Percentiles rank a stretch among this genome's conserved stretches.
Conservation (phyloP, 2,329 filamentous ascomycete genomes). For the Sporothrix protearum region DNA sequence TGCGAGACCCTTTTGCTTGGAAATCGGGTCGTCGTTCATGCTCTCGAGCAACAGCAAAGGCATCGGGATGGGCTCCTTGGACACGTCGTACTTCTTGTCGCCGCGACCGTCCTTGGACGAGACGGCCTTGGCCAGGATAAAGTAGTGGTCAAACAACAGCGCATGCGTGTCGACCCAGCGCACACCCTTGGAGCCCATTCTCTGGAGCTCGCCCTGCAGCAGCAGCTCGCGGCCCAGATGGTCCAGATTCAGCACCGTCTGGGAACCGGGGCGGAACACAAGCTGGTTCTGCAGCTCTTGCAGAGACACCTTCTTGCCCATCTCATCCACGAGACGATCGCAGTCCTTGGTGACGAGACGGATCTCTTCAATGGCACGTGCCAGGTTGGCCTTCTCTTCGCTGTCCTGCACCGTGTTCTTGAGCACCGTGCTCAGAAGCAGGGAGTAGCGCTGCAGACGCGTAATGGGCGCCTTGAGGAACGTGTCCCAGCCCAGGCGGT, state of each 20-base stretch:
- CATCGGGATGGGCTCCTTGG: conserved; percentile 94
- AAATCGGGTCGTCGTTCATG: conserved; percentile 83
- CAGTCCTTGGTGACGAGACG: conserved; percentile 85
- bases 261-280: conserved; percentile 81
- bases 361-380: conserved; percentile 85
- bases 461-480: conserved; percentile 93
- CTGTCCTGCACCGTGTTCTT: conserved; percentile 79
- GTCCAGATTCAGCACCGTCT: conserved; percentile 83
- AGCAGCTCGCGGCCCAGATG: conserved; percentile 91
- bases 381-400: conserved; percentile 83
- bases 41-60: conserved; percentile 89
- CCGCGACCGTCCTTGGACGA: conserved; percentile 65
- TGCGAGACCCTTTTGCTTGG: conserved; percentile 74
- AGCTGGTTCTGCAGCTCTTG: conserved; percentile 80
- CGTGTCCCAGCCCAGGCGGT: conserved; percentile 87
- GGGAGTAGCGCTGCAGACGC: conserved; percentile 81
- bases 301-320: conserved; percentile 84
- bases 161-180: conserved; percentile 92
- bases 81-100: conserved; percentile 91
- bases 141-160: conserved; percentile 92
- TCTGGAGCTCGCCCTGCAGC: conserved; percentile 81
- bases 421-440: conserved; percentile 77
- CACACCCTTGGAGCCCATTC: conserved; percentile 84
- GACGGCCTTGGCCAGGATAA: conserved; percentile 83
- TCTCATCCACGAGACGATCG: conserved; percentile 87